These are phyloP conservation scores for Fragaria iinumae DNA, from an alignment of 306 rosid genomes.

Conservation along the genomic window DNA sequence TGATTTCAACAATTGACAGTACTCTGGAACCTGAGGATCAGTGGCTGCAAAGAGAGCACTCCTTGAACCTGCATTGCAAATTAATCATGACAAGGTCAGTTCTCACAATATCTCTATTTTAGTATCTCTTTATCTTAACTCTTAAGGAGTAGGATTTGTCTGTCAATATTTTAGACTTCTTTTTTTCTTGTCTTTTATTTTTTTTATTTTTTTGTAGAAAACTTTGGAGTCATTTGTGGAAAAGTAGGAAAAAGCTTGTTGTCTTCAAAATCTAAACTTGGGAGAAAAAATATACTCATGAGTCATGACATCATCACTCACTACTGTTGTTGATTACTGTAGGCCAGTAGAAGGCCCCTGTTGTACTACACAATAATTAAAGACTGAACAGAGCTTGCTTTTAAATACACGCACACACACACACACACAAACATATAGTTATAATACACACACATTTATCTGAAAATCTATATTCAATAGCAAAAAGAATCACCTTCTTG, in stretches of 20 bases:
- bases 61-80: conserved; percentile 70
- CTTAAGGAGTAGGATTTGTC: neutral
- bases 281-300: neutral
- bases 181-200: too few species aligned
- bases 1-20: conserved; percentile 79
- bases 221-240: neutral
- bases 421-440: neutral
- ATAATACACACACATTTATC: too few species aligned
- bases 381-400: neutral
- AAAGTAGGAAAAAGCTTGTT: neutral
- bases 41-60: conserved; percentile 92
- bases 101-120: neutral
- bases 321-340: neutral
- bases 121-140: neutral
- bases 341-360: neutral
- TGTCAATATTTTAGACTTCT: neutral
- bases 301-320: neutral
- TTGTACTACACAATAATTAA: neutral
- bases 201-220: neutral
- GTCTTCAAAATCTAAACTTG: neutral
- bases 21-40: conserved; percentile 86
- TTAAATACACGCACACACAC: too few species aligned
- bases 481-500: conserved; percentile 72
- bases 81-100: neutral
- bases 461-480: neutral